These are phyloP conservation scores for Vitis cinerea DNA, from an alignment of 164 flowering plant genomes.

Conservation along the genomic window DNA sequence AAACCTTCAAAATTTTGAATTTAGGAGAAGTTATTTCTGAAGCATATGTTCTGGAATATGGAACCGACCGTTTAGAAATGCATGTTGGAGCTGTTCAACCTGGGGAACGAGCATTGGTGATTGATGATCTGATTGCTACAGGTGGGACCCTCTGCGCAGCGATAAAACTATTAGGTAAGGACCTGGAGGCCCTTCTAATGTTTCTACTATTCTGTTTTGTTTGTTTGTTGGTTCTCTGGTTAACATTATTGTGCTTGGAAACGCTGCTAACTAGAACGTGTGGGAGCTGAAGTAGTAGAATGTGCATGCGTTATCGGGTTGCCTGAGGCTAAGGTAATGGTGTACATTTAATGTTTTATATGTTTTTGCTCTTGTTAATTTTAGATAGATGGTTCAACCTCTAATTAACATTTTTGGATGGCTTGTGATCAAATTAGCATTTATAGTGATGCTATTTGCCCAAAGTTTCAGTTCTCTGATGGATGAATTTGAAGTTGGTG, in stretches of 20 bases:
- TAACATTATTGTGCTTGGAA: not conserved
- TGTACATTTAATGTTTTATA: no score
- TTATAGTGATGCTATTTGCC: no score
- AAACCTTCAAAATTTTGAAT: slow-evolving; percentile 1
- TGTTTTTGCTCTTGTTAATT: no score
- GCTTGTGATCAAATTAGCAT: no score
- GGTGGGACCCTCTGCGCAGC: slow-evolving; percentile 95
- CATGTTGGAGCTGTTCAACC: slow-evolving; percentile 83
- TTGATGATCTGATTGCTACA: slow-evolving; percentile 95
- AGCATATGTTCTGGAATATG: slow-evolving; percentile 83
- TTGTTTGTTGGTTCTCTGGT: not conserved
- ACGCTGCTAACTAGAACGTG: slow-evolving; percentile 48
- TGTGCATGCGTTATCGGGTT: slow-evolving; percentile 91
- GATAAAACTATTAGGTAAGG: slow-evolving; percentile 69
- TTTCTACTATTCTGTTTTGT: not conserved
- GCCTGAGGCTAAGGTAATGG: slow-evolving; percentile 69
- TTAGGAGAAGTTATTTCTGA: slow-evolving; percentile 83
- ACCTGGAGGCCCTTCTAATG: not conserved
- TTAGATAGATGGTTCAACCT: no score
- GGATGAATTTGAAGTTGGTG: no score
- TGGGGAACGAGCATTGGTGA: slow-evolving; percentile 76
- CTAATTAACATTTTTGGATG: no score
- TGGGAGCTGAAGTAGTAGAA: slow-evolving; percentile 83
- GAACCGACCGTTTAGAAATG: slow-evolving; percentile 85
- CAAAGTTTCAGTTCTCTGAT: no score